A percentile compares a stretch with the other conserved stretches of the same genome.
phyloP scores from a whole-genome alignment of 306 rosid species.

The Adenanthera pavonina region DNA sequence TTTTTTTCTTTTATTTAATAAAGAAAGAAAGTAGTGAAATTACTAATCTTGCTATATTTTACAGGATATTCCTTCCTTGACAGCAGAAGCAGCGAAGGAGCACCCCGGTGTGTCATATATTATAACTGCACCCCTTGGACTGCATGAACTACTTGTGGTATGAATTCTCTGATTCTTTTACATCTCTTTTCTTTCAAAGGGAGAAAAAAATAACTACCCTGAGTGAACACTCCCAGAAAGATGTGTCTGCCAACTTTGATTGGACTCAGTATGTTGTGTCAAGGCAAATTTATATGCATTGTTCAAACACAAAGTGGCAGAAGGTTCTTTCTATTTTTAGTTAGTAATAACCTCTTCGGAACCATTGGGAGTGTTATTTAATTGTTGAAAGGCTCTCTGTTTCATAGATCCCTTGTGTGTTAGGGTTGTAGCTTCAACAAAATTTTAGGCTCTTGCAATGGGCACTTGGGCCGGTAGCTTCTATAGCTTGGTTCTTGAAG shows the following conservation, averaged over 20 bases:
- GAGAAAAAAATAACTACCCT: background rate
- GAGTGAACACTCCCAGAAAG: slow-evolving; percentile 12
- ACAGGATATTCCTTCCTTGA: slow-evolving; percentile 91
- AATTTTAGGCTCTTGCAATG: slow-evolving; percentile 6
- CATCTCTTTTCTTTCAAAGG: background rate
- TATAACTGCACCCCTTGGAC: slow-evolving; percentile 90
- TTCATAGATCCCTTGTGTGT: slow-evolving; percentile 7
- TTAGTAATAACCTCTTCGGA: background rate
- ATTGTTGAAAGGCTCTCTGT: slow-evolving; percentile 17
- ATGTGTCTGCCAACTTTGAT: background rate
- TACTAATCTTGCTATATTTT: slow-evolving; percentile 15
- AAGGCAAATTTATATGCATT: no score
- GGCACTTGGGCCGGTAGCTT: slow-evolving; percentile 5
- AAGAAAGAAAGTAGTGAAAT: slow-evolving; percentile 9
- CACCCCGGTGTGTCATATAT: slow-evolving; percentile 75
- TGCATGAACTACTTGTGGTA: slow-evolving; percentile 86
- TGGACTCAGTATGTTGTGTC: background rate
- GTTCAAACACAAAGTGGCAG: background rate
- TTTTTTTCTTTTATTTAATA: background rate
- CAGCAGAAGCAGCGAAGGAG: slow-evolving; percentile 86
- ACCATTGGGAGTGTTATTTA: slow-evolving; percentile 17
- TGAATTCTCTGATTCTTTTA: slow-evolving; percentile 18
- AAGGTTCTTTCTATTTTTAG: slow-evolving; percentile 7
- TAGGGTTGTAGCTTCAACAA: slow-evolving; percentile 11
- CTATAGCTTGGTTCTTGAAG: background rate